Evolutionary conservation across 805 yeast genomes (phyloP).

Genomic region (Candida awuae): DNA sequence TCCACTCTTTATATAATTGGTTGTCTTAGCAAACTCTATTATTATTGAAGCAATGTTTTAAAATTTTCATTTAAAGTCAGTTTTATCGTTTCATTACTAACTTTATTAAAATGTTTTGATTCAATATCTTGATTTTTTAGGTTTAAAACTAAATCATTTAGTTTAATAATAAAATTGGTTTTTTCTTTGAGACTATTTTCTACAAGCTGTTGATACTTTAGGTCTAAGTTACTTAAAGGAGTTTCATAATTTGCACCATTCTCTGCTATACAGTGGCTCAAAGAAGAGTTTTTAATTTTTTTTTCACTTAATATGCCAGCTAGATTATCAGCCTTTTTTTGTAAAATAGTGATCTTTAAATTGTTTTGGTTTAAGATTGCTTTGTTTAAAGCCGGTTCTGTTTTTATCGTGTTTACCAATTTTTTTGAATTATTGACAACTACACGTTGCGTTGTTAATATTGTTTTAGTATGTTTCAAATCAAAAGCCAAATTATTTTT

Average conservation of each 20-base stretch:
- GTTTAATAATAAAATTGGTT: no score
- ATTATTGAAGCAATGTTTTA: slow-evolving; percentile 3
- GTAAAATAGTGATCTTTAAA: slow-evolving; percentile 27
- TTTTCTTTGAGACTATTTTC: no score
- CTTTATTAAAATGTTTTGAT: no score
- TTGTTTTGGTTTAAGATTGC: slow-evolving; percentile 9
- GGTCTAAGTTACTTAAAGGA: no score
- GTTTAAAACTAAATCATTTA: no score
- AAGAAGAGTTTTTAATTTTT: slow-evolving; percentile 30
- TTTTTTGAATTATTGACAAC: slow-evolving; percentile 10
- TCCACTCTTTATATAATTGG: not conserved
- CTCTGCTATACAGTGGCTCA: no score
- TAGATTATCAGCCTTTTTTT: slow-evolving; percentile 33
- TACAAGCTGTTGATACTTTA: no score
- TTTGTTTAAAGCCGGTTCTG: slow-evolving; percentile 9
- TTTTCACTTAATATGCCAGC: slow-evolving; percentile 42
- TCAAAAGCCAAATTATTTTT: slow-evolving; percentile 9
- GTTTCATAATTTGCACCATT: no score
- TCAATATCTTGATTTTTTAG: no score
- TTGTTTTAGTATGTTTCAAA: slow-evolving; percentile 9
- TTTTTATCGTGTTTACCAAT: slow-evolving; percentile 14
- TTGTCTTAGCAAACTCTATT: not conserved
- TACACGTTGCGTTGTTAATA: slow-evolving; percentile 6
- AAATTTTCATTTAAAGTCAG: not conserved
- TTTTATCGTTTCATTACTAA: not conserved